A percentile compares a stretch with the other conserved stretches of the same genome.
Conservation (phyloP, 495 filamentous ascomycete genomes). For the Xylaria castorea region DNA sequence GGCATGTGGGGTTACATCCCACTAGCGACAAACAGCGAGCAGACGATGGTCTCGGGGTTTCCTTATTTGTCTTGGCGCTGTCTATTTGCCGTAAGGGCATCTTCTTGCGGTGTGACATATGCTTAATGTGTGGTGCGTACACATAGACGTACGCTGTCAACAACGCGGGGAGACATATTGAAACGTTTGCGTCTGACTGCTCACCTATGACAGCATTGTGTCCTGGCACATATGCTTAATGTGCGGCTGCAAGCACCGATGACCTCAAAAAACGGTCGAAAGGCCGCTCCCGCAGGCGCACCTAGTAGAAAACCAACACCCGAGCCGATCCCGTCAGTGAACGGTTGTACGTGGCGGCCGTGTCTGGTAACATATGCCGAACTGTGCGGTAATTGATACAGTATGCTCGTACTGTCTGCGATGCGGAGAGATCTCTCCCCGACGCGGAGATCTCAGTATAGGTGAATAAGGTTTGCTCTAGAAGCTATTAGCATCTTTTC, state of each 20-base stretch:
- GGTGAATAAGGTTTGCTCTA: slow-evolving; percentile 13
- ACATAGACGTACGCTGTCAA: neutral
- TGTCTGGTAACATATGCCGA: neutral
- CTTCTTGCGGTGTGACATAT: neutral
- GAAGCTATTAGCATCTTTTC: neutral
- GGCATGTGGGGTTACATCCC: neutral
- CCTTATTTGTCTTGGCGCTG: neutral
- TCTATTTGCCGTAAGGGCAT: neutral
- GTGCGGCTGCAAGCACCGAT: neutral
- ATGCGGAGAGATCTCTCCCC: neutral
- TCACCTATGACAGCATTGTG: neutral
- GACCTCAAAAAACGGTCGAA: slow-evolving; percentile 1
- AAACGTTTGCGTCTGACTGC: neutral
- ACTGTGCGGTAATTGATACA: slow-evolving; percentile 4
- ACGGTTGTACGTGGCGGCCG: slow-evolving; percentile 1
- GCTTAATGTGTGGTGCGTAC: neutral
- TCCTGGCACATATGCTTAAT: neutral
- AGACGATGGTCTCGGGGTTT: neutral
- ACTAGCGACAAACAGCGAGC: neutral
- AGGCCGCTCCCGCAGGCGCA: neutral
- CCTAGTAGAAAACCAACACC: neutral
- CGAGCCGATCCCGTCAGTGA: neutral
- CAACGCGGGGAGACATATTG: neutral
- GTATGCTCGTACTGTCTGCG: slow-evolving; percentile 12
- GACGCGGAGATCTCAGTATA: neutral